Evolutionary conservation across 257 asterid genomes (phyloP), one percentile per base, ranked within the genome.

Genomic region (Rauvolfia tetraphylla): DNA sequence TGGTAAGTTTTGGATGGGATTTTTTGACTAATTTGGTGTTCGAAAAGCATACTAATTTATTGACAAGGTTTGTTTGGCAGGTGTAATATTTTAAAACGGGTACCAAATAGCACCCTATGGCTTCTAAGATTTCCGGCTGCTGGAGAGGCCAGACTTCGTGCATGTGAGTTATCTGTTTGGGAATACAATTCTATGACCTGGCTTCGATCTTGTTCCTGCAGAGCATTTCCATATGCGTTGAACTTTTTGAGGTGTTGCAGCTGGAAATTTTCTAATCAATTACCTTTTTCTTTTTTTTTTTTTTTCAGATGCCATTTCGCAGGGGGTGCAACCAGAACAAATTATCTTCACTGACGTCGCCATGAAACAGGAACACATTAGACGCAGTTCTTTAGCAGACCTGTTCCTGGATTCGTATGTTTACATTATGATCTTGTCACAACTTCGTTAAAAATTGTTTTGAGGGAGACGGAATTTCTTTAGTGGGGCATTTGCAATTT

Each of bases 71-170:
- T 67, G 68, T 46, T 78, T 75, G 81, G 84, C 89, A 95, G 99
- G 99, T 95, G 98, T 90, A 93, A 93, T 81, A 93, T 95, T 82
- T 97, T 95, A 68, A 95, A 91, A 87, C 97, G 96, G 68, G 99
- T 95, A 49, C 98, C 98, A 27, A 95, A 95, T 75, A 93, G 99
- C 84, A 95, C 96, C 34, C 92, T 95, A 71, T 95, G 99, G 99
- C 97, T 95, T 79, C 96, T 95, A 59, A 86, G 90, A 75, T 95
- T 95, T 85, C 99, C 99, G 63, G 98, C 98, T 27, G 97, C 99
- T 70, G 99, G 99, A 71, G 99, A 95, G 88, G 92, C 83, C 90
- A 86, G 97, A 85, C 91, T 95, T 53, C 97, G 93, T 46, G 93
- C 96, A 34, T 81, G 99, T 95, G 89, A 79, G 93, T 74, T 31